phyloP scores from a whole-genome alignment of 2,329 filamentous ascomycete species.

The Coniella vitis region DNA sequence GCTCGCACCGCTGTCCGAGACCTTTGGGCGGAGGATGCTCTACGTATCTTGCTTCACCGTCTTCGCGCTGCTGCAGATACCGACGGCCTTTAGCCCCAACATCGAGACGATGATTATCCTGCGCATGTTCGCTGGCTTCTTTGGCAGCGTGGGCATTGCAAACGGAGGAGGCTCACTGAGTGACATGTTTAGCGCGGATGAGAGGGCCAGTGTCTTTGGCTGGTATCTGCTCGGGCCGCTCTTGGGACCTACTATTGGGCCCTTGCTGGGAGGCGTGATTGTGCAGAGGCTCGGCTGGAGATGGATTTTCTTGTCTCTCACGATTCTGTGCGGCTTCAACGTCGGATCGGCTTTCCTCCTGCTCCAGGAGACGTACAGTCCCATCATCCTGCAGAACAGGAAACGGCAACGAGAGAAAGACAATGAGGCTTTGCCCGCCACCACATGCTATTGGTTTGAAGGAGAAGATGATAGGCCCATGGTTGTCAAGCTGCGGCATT shows the following conservation, averaged over 20 bases:
- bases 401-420: background rate
- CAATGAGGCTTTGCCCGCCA: background rate
- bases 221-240: conserved; percentile 13
- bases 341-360: conserved; percentile 5
- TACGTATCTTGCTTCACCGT: conserved; percentile 10
- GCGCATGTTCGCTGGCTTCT: conserved; percentile 6
- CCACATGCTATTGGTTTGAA: background rate
- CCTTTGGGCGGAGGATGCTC: conserved; percentile 6
- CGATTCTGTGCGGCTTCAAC: conserved; percentile 9
- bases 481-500: conserved; percentile 1
- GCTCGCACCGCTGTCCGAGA: conserved; percentile 11
- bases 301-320: conserved; percentile 10
- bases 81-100: conserved; percentile 7
- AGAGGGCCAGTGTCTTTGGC: conserved; percentile 9
- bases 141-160: conserved; percentile 13
- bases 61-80: conserved; percentile 10
- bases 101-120: conserved; percentile 11
- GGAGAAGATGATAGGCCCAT: conserved; percentile 7
- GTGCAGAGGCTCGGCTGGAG: conserved; percentile 10
- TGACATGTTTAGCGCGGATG: conserved; percentile 12
- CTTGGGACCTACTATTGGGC: conserved; percentile 10
- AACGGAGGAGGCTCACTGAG: conserved; percentile 13
- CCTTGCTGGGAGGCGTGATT: conserved; percentile 9
- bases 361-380: conserved; percentile 7
- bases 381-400: conserved; percentile 2